Base-by-base conservation (phyloP, 257 asterid species). In the Mentha longifolia region DNA sequence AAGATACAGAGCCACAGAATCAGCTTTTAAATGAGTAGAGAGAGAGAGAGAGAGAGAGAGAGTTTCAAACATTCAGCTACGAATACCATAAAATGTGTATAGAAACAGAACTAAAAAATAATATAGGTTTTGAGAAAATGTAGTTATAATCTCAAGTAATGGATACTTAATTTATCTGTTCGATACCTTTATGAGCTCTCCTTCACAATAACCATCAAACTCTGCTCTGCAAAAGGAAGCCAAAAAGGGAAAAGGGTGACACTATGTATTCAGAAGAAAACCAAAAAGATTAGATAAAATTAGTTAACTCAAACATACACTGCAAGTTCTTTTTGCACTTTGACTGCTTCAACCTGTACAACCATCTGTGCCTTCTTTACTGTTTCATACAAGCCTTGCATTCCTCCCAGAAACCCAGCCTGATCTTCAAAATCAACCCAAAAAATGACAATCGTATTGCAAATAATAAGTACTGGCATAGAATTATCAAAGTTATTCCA, bases 291-390 rank as follows among this genome's bases (percentile, higher is more conserved):
- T 35, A 46, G 52, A 43, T 55, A 52, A 67, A 42, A 47, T 43
- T 58, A 15, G 45, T 19, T 39, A 58, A 71, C 57, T 57, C 22
- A 61, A 70, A 74, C 86, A 74, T 80, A 86, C 92, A 13, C 82
- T 13, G 92, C 87, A 10, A 86, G 95, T 79, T 88, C 90, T 77
- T 88, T 86, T 75, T 83, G 92, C 72, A 88, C 89, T 61, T 72
- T 79, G 49, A 86, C 95, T 67, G 92, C 95, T 81, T 88, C 95
- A 41, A 88, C 95, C 81, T 86, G 90, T 72, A 85, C 95, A 31
- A 88, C 95, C 86, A 81, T 88, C 65, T 86, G 96, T 43, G 92
- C 96, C 78, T 86, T 85, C 88, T 89, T 86, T 78, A 86, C 91
- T 0, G 91, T 86, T 73, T 86, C 86, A 7, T 78, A 86, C 54